phyloP scores from a whole-genome alignment of 331 rosid genomes.

The Prunus yedoensis region DNA sequence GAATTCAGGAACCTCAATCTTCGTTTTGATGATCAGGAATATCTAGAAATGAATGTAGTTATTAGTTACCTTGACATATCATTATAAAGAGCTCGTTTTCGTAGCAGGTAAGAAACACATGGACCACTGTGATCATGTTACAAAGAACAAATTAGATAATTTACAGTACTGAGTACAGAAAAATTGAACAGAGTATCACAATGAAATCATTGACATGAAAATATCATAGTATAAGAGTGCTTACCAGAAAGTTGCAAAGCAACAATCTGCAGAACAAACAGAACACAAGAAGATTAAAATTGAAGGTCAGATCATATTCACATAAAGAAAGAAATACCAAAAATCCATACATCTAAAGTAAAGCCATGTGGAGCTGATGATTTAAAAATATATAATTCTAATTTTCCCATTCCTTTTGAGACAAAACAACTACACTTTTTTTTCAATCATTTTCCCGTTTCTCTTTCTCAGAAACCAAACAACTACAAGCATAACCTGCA shows the following conservation, averaged over 20 bases:
- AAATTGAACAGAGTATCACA: not conserved
- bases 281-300: not conserved
- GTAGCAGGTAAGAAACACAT: constrained; percentile 29
- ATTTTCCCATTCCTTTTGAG: not conserved
- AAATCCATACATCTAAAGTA: not conserved
- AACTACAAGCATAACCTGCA: not conserved
- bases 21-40: not conserved
- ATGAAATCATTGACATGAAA: not conserved
- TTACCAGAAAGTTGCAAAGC: constrained; percentile 19
- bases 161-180: not conserved
- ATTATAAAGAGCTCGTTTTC: constrained; percentile 40
- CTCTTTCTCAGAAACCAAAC: constrained; percentile 2
- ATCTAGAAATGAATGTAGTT: not conserved
- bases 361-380: not conserved
- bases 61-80: constrained; percentile 36
- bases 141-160: not conserved
- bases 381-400: not conserved
- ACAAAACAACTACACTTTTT: not conserved
- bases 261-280: constrained; percentile 21
- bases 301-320: not conserved
- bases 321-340: not conserved
- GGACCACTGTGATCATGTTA: constrained; percentile 20
- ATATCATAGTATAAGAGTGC: not conserved
- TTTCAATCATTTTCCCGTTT: not conserved
- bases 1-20: not conserved